Evolutionary conservation across 805 yeast genomes (phyloP), one percentile per base, ranked within the genome.

Genomic region (Vanderwaltozyma yarrowii): DNA sequence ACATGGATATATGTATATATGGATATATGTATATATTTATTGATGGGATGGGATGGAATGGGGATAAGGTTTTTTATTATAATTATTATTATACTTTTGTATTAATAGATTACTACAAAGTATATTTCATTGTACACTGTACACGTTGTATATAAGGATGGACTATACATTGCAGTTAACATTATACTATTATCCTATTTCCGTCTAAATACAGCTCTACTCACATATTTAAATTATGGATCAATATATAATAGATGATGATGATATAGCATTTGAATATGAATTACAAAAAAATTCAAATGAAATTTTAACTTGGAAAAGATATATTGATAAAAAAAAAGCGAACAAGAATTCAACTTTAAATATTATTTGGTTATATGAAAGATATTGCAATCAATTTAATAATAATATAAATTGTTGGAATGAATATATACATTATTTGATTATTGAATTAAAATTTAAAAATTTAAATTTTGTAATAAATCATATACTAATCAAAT

Each of bases 181-280:
- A 10, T 21, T 7, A 21, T 21, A 21, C n/a, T n/a, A n/a, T n/a
- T n/a, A n/a, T n/a, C n/a, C n/a, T n/a, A n/a, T n/a, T n/a, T n/a
- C n/a, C n/a, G n/a, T n/a, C n/a, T n/a, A n/a, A n/a, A n/a, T n/a
- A n/a, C n/a, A n/a, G 23, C 9, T 21, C 9, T 21, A 7, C 9
- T 7, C 23, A 7, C 23, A 21, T 21, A 7, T 21, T 21, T 7
- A 7, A 8, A 20, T 27, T 6, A 29, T 49, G n/a, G 44, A 39
- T 26, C 34, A 18, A 13, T 50, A 36, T 39, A 33, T 50, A 15
- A 36, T 19, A 18, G 46, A 45, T 43, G 54, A 54, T 26, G 54
- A 49, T 12, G 73, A 69, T 42, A 36, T 65, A n/a, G 62, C 72
- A 5, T 70, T 58, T 45, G 78, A 73, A 50, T 60, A 61, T 39